Base-by-base conservation (phyloP, 768 basidiomycete genomes). In the Rhodotorula kratochvilovae region DNA sequence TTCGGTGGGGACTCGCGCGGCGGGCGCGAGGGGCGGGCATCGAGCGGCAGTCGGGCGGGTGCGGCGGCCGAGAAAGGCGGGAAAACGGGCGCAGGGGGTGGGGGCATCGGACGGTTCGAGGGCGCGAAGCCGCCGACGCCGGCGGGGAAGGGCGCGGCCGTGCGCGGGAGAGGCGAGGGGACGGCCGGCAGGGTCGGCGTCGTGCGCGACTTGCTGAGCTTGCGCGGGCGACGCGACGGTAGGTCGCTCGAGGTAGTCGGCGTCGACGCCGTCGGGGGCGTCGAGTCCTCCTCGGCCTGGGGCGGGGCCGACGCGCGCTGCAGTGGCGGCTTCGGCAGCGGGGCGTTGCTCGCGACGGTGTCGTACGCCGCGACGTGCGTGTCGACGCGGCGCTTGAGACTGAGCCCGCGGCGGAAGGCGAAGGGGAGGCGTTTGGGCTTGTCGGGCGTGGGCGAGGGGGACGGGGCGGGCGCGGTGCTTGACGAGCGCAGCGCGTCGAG, bases 321-420 rank as follows among this genome's bases (percentile, higher is more conserved):
- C 27, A 63, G 31, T 7, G 62, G 46, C 13, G 57, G 63, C 29
- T 60, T 64, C 29, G 68, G 57, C 4, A 66, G 23, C 25, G 27
- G 10, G 11, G 58, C 29, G 42, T 62, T 50, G 25, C 27, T 31
- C n/a, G 43, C 46, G n/a, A 57, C 61, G n/a, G 45, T 58, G 46
- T 51, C 55, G 55, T 63, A 62, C 12, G 69, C 59, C 11, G 63
- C 63, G 27, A 65, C 16, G 36, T 55, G 69, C 33, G 51, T 56
- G 58, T 70, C 69, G 53, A 70, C 63, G 15, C 69, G 63, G 2
- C 69, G 57, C 25, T 61, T 59, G n/a, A 67, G 66, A 29, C 29
- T 43, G 39, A 60, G 66, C 2, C 43, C 66, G 39, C 66, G 66
- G 10, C 33, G 17, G 31, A 67, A 35, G 12, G 66, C 36, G 31